Evolutionary conservation across 495 filamentous ascomycete species (phyloP).

Genomic region (Penicillium mononematosum): DNA sequence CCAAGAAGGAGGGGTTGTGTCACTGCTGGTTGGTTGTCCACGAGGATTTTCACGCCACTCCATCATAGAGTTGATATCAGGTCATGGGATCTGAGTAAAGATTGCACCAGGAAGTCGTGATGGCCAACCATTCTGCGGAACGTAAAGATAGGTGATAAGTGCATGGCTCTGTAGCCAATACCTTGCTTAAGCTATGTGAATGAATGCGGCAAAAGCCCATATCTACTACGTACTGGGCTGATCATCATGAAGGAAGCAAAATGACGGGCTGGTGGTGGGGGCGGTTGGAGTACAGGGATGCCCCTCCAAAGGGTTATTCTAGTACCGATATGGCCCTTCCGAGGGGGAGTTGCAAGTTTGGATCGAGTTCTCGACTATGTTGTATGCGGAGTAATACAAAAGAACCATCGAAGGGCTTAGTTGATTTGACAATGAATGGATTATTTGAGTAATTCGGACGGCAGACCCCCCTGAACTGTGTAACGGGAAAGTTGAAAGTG

Average conservation of each 20-base stretch:
- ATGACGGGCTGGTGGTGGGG: constrained; percentile 7
- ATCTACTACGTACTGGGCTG: constrained; percentile 1
- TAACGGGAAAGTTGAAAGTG: constrained; percentile 13
- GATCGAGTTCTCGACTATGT: not conserved
- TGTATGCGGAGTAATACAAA: constrained; percentile 3
- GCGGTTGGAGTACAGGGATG: constrained; percentile 5
- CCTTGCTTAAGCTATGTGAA: not conserved
- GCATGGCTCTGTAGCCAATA: not conserved
- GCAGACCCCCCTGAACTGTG: constrained; percentile 16
- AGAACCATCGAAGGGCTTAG: constrained; percentile 1
- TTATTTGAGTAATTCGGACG: not conserved
- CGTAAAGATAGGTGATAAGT: not conserved
- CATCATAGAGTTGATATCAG: constrained; percentile 19
- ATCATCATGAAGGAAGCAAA: constrained; percentile 12
- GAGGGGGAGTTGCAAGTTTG: not conserved
- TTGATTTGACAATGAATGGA: constrained; percentile 7
- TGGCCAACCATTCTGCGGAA: constrained; percentile 10
- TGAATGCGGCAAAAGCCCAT: constrained; percentile 12
- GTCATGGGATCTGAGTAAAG: constrained; percentile 20
- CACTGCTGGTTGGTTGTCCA: constrained; percentile 24
- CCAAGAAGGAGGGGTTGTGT: constrained; percentile 16
- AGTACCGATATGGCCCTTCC: constrained; percentile 1
- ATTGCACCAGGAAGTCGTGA: constrained; percentile 9
- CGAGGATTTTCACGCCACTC: constrained; percentile 29
- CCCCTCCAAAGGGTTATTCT: constrained; percentile 8